Evolutionary conservation across 1,284 basidiomycete genomes (phyloP).

Genomic region (Athelia sp.): DNA sequence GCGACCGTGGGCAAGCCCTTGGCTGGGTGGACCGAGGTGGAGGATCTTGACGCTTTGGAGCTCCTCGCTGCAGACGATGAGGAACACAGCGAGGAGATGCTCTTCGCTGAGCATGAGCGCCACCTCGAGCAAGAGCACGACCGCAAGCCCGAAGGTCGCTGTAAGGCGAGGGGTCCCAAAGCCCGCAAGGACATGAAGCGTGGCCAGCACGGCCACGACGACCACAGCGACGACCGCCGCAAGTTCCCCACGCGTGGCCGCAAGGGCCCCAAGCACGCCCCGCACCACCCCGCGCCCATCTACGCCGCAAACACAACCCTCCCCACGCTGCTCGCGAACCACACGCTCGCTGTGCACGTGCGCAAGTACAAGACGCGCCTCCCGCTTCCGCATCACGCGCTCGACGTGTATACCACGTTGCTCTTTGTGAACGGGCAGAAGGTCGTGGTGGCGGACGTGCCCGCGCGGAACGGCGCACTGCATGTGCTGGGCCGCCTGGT

Average conservation of each 20-base stretch:
- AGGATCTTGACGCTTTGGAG: too few species aligned
- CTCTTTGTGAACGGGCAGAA: slow-evolving; percentile 49
- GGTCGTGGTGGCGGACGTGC: slow-evolving; percentile 46
- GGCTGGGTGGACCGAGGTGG: slow-evolving; percentile 13
- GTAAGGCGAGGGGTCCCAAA: neutral
- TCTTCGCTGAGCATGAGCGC: neutral
- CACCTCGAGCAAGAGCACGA: neutral
- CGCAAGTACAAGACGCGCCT: slow-evolving; percentile 41
- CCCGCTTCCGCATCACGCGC: slow-evolving; percentile 28
- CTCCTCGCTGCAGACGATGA: too few species aligned
- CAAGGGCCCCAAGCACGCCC: neutral
- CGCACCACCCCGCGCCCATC: slow-evolving; percentile 24
- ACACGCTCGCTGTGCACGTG: slow-evolving; percentile 43
- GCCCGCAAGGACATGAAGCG: too few species aligned
- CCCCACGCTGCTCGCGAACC: slow-evolving; percentile 44
- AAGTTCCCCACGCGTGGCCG: too few species aligned
- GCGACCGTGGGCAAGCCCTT: neutral
- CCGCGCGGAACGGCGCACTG: slow-evolving; percentile 57
- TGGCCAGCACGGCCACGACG: too few species aligned
- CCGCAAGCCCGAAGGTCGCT: neutral
- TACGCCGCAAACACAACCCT: slow-evolving; percentile 43
- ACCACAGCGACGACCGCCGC: too few species aligned
- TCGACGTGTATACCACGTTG: slow-evolving; percentile 34
- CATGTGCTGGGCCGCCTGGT: slow-evolving; percentile 52
- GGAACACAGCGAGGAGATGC: too few species aligned